Evolutionary conservation across 345 rosid species (phyloP), one percentile per base, ranked within the genome.

Genomic region (Rhodomyrtus tomentosa): DNA sequence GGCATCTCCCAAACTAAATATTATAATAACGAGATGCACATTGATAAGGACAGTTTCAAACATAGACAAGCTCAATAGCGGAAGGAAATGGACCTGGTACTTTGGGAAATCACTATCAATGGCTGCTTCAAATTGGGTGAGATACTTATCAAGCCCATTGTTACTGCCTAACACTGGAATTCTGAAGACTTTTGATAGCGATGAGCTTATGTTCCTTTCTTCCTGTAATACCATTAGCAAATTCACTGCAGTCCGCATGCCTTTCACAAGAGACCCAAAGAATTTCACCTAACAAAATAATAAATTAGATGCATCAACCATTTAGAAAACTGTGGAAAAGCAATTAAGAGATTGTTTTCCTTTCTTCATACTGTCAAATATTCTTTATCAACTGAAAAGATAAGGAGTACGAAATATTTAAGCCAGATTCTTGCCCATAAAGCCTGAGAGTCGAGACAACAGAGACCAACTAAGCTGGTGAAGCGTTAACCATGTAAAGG

Each of bases 41-140:
- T 22, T 68, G 8, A 32, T 18, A 32, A 68, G 42, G 76, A 68
- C 42, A 68, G 76, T 18, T 32, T 32, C 45, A 68, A 32, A 68
- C 76, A 82, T 42, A 82, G 84, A 82, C 21, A 82, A 82, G 20
- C 20, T 55, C 24, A 54, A 59, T 49, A 32, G 11, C 22, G 10
- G 74, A 85, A 53, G 51, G 11, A 80, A 50, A 83, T 3, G 50
- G 48, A 95, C 99, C 99, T 95, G 98, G 87, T 93, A 94, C 90
- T 92, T 89, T 13, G 98, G 98, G 88, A 96, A 96, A 90, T 95
- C 99, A 51, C 97, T 95, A 50, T 92, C 98, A 55, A 95, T 84
- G 42, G 99, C 99, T 80, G 98, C 98, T 92, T 95, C 98, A 52
- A 96, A 92, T 85, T 95, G 98, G 87, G 90, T 40, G 32, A 95